Base-by-base conservation (phyloP, 2,329 filamentous ascomycete genomes). In the Hyphodiscus sp. region DNA sequence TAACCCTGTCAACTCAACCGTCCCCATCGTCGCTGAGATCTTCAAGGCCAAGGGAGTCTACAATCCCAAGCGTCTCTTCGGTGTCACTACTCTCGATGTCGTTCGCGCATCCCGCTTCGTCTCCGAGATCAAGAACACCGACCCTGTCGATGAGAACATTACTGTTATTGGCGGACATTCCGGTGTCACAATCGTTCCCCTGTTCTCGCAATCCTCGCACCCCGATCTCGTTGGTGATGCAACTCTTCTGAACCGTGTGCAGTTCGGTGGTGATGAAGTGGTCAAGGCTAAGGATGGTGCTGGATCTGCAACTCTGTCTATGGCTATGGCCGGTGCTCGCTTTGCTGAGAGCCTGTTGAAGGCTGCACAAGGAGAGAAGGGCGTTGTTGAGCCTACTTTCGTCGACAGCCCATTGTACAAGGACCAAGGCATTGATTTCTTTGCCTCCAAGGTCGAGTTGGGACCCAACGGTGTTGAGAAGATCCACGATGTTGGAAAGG, bases 1-100 rank as follows among this genome's bases (percentile, higher is more conserved):
- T 76, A 99, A 99, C 86, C 94, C 94, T 59, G 91, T 99, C 79
- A 99, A 99, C 90, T 96, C 91, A 67, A 99, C 94, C 70, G 94
- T 99, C 69, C 94, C 94, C 73, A 99, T 99, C 77, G 86, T 86
- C 71, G 86, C 90, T 72, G 94, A 97, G 83, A 85, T 97, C 72
- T 95, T 91, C 89, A 97, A 97, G 87, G 77, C 82, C 73, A 81
- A 78, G 67, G 91, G 91, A 65, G 92, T 97, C 79, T 99, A 96
- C 86, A 92, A 99, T 85, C 91, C 94, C 75, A 95, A 95, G 86
- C 89, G 89, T 70, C 89, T 99, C 67, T 99, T 99, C 78, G 94
- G 94, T 81, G 94, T 99, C 71, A 99, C 94, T 77, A 97, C 94
- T 70, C 91, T 99, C 69, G 94, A 99, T 69, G 91, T 97, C 62